phyloP scores from a whole-genome alignment of 768 basidiomycete genomes.

The Lactarius sanguifluus region DNA sequence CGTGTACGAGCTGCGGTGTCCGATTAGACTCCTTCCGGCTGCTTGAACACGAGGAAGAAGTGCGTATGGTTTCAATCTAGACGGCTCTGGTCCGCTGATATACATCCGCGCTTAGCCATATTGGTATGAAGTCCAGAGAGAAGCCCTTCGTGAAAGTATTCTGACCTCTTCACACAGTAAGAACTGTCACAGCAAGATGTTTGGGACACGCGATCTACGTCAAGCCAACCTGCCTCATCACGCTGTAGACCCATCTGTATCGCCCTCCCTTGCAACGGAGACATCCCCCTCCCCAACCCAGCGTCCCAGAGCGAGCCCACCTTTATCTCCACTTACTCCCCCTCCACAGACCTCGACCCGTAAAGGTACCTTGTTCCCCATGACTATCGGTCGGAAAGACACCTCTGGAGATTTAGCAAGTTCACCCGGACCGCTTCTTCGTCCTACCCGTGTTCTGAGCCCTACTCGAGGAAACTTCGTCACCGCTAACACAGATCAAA shows the following conservation, averaged over 20 bases:
- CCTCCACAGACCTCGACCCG: constrained; percentile 33
- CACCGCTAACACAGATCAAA: constrained; percentile 13
- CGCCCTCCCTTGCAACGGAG: constrained; percentile 28
- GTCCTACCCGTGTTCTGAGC: constrained; percentile 44
- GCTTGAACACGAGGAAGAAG: constrained; percentile 82
- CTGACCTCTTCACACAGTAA: constrained; percentile 51
- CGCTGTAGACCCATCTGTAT: constrained; percentile 38
- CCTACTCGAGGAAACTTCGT: constrained; percentile 32
- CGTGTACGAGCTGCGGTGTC: constrained; percentile 74
- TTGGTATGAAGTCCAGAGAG: constrained; percentile 37
- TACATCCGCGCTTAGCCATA: constrained; percentile 39
- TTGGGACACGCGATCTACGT: constrained; percentile 73
- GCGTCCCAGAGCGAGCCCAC: constrained; percentile 39
- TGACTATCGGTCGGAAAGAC: constrained; percentile 32
- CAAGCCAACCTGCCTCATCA: constrained; percentile 65
- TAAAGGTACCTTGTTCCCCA: constrained; percentile 20
- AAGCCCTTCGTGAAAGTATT: constrained; percentile 1
- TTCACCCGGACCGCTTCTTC: constrained; percentile 38
- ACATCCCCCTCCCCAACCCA: constrained; percentile 27
- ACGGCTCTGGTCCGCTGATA: constrained; percentile 15
- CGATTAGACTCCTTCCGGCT: constrained; percentile 74
- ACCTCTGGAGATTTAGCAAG: constrained; percentile 27
- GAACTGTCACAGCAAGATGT: constrained; percentile 75
- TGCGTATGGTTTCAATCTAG: constrained; percentile 34
- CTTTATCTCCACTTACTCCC: constrained; percentile 29